phyloP scores from a whole-genome alignment of 2,329 filamentous ascomycete genomes.

The Trichoderma sp. region DNA sequence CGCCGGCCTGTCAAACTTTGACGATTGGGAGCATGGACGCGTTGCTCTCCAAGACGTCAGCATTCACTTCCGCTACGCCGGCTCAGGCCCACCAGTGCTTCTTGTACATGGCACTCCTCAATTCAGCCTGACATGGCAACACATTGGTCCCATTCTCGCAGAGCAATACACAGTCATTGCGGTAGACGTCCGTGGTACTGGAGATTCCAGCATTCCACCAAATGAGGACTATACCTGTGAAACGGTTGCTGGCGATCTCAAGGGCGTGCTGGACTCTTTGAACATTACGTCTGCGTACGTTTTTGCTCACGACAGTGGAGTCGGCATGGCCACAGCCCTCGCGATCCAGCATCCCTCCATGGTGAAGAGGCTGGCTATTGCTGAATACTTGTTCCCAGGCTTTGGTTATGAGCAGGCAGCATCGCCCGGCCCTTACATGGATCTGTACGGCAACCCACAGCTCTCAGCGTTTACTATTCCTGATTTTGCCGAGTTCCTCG shows the following conservation, averaged over 20 bases:
- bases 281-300: slow-evolving; percentile 43
- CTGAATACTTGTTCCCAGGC: slow-evolving; percentile 47
- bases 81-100: slow-evolving; percentile 43
- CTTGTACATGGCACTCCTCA: slow-evolving; percentile 47
- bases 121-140: slow-evolving; percentile 42
- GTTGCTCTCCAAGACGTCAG: slow-evolving; percentile 43
- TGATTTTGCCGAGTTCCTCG: slow-evolving; percentile 50
- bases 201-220: slow-evolving; percentile 24
- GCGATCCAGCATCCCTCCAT: slow-evolving; percentile 40
- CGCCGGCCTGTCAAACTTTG: slow-evolving; percentile 31
- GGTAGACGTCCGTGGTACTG: slow-evolving; percentile 45
- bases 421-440: slow-evolving; percentile 38
- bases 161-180: slow-evolving; percentile 48
- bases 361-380: slow-evolving; percentile 40
- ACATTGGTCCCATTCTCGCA: slow-evolving; percentile 44
- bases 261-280: background rate
- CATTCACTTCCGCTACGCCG: slow-evolving; percentile 47
- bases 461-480: slow-evolving; percentile 50
- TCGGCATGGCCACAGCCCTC: slow-evolving; percentile 44
- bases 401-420: slow-evolving; percentile 42
- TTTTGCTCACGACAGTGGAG: slow-evolving; percentile 50
- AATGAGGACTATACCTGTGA: background rate
- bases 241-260: slow-evolving; percentile 39
- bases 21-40: slow-evolving; percentile 41
- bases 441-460: slow-evolving; percentile 46